Base-by-base conservation (phyloP, 2,329 filamentous ascomycete genomes). In the Beauveria rudraprayagi region DNA sequence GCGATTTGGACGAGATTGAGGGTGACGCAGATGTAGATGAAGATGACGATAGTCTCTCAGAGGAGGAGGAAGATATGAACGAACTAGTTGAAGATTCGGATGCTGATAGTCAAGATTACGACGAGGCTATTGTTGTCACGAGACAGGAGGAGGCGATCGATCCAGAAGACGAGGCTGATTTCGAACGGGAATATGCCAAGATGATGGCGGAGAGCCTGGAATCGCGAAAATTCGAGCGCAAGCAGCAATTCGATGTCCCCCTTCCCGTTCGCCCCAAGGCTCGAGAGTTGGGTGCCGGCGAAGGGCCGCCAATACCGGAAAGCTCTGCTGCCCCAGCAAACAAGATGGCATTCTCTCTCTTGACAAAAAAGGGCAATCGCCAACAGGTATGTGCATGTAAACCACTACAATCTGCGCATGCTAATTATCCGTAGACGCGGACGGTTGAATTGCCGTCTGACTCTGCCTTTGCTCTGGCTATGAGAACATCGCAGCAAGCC, bases 161-260 rank as follows among this genome's bases (percentile, higher is more conserved):
- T 66, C 92, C 93, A 0, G 92, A 97, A 75, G 91, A 89, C 46
- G 94, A 99, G 70, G 94, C 93, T 7, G 94, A 99, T 47, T 99
- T 99, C 71, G 95, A 99, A 71, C 90, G 93, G 68, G 94, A 97
- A 75, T 94, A 96, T 73, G 92, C 94, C 43, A 97, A 96, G 75
- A 90, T 99, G 85, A 97, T 99, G 93, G 85, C 92, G 56, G 94
- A 99, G 74, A 97, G 93, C 76, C 78, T 96, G 68, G 94, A 99
- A 67, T 95, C 93, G 5, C 86, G 94, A 67, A 97, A 96, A 69
- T 96, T 96, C 67, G 94, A 99, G 70, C 90, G 94, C 64, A 97
- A 96, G 75, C 86, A 90, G 30, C 83, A 94, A 56, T 97, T 99
- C 70, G 95, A 99, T 72, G 91, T 97, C n/a, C 92, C 95, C 1